These are phyloP conservation scores for Trichoderma guizhouense DNA, from an alignment of 2,329 filamentous ascomycete genomes.

Conservation along the genomic window DNA sequence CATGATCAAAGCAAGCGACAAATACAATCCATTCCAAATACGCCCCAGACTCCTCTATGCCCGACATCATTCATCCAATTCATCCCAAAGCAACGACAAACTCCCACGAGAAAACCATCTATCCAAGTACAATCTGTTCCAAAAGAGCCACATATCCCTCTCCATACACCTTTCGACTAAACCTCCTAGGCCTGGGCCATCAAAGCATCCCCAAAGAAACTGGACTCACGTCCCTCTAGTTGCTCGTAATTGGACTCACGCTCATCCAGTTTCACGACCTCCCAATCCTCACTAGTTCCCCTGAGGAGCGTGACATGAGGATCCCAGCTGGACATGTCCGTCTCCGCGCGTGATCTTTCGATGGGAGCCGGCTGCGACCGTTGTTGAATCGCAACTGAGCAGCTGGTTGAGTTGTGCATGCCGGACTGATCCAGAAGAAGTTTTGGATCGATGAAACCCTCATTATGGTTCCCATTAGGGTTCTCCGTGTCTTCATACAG, in stretches of 20 bases:
- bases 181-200: conserved; percentile 21
- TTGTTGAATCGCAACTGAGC: not conserved
- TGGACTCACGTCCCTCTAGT: too few relatives aligned
- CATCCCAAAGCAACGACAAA: not conserved
- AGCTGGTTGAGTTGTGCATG: not conserved
- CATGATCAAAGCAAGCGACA: not conserved
- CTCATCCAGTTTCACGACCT: conserved; percentile 30
- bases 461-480: not conserved
- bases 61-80: not conserved
- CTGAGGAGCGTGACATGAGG: too few relatives aligned
- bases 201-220: too few relatives aligned
- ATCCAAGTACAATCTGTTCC: not conserved
- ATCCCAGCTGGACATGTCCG: conserved; percentile 21
- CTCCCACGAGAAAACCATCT: not conserved
- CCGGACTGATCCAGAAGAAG: conserved; percentile 4
- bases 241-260: too few relatives aligned
- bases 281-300: conserved; percentile 37
- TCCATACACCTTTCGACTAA: not conserved
- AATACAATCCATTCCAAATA: not conserved
- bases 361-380: not conserved
- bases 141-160: not conserved
- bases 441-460: conserved; percentile 18
- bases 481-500: not conserved
- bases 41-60: not conserved
- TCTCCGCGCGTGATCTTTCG: not conserved